phyloP scores from a whole-genome alignment of 1,284 basidiomycete genomes.

The Sporisorium scitamineum region DNA sequence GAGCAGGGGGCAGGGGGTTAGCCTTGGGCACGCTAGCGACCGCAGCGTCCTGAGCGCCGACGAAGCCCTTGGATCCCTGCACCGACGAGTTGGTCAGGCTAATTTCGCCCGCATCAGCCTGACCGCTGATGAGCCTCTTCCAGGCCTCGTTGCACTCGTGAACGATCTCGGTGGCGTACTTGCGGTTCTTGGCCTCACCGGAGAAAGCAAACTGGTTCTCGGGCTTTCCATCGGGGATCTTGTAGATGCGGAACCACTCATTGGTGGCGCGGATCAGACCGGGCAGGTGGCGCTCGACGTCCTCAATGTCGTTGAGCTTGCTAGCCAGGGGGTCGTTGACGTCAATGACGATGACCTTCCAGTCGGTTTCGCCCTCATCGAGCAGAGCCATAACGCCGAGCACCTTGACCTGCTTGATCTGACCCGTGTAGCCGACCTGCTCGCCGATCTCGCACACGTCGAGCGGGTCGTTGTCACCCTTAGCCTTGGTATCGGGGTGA shows the following conservation, averaged over 20 bases:
- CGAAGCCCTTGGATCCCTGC: slow-evolving; percentile 80
- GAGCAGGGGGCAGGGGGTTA: slow-evolving; percentile 71
- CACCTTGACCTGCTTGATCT: slow-evolving; percentile 99
- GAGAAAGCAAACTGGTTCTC: slow-evolving; percentile 99
- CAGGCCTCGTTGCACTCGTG: slow-evolving; percentile 99
- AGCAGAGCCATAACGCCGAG: slow-evolving; percentile 98
- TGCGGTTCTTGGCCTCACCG: slow-evolving; percentile 97
- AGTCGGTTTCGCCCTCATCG: slow-evolving; percentile 68
- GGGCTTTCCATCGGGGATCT: slow-evolving; percentile 94
- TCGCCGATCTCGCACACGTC: slow-evolving; percentile 99
- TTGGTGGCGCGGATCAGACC: slow-evolving; percentile 87
- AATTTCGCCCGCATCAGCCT: slow-evolving; percentile 70
- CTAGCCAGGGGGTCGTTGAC: slow-evolving; percentile 94
- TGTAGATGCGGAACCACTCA: slow-evolving; percentile 89
- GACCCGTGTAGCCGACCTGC: slow-evolving; percentile 95
- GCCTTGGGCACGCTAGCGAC: slow-evolving; percentile 81
- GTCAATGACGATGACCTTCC: slow-evolving; percentile 80
- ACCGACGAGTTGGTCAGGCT: slow-evolving; percentile 75
- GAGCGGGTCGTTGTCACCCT: slow-evolving; percentile 98
- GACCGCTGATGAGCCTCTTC: slow-evolving; percentile 90
- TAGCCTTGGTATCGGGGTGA: slow-evolving; percentile 98
- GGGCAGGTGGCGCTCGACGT: slow-evolving; percentile 97
- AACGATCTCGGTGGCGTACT: slow-evolving; percentile 98
- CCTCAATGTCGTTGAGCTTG: slow-evolving; percentile 98
- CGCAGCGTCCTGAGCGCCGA: slow-evolving; percentile 74